phyloP scores from a whole-genome alignment of 257 asterid genomes.

The Nicotiana undulata region DNA sequence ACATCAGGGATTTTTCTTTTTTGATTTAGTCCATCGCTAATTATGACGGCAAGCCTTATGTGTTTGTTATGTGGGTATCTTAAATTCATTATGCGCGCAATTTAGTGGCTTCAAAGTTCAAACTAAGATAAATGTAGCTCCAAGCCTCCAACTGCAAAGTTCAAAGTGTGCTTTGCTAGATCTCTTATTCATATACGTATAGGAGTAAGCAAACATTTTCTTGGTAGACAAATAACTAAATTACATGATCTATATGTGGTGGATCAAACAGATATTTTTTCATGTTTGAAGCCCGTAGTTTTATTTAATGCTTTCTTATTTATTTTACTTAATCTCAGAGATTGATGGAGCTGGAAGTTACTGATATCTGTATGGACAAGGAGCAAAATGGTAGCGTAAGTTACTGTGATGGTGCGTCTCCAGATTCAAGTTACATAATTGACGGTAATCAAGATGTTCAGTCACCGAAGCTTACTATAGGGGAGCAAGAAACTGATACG shows the following conservation, averaged over 20 bases:
- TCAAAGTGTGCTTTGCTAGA: neutral
- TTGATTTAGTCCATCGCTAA: neutral
- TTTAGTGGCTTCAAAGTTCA: neutral
- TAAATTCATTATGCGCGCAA: neutral
- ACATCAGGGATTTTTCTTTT: neutral
- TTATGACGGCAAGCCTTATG: neutral
- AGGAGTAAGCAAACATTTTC: neutral
- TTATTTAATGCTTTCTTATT: neutral
- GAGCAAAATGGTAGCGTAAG: constrained; percentile 47
- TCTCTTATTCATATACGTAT: neutral
- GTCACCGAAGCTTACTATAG: constrained; percentile 27
- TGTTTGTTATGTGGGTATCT: neutral
- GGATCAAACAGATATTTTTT: neutral
- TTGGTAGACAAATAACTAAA: neutral
- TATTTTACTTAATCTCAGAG: constrained; percentile 23
- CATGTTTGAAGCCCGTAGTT: neutral
- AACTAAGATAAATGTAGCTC: neutral
- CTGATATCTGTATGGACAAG: constrained; percentile 57
- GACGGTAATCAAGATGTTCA: constrained; percentile 22
- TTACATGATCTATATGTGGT: neutral
- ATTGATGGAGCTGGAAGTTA: constrained; percentile 56
- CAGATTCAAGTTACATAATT: constrained; percentile 20
- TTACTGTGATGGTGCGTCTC: constrained; percentile 30
- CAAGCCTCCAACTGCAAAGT: neutral
- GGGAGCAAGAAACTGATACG: constrained; percentile 26